Evolutionary conservation across 2,329 filamentous ascomycete species (phyloP).

Genomic region (Metarhizium anisopliae): DNA sequence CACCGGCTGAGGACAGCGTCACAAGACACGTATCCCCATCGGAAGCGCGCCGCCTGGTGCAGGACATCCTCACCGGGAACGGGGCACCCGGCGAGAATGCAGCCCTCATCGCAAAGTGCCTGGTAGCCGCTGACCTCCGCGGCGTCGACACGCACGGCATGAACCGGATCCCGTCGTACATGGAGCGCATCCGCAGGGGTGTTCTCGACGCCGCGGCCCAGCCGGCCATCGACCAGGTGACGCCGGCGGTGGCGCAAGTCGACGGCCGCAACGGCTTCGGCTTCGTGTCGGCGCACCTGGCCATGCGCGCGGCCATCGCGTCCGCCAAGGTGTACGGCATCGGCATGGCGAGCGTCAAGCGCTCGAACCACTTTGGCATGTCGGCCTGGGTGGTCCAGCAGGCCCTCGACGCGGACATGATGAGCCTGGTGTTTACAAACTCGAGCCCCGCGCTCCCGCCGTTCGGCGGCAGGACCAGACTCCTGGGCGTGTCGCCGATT

Average conservation of each 20-base stretch:
- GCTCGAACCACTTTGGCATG: constrained; percentile 81
- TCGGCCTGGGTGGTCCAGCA: constrained; percentile 71
- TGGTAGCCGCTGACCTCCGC: constrained; percentile 66
- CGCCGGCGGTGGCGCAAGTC: constrained; percentile 62
- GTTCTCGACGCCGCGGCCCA: constrained; percentile 53
- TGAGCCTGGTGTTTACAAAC: constrained; percentile 64
- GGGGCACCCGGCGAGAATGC: constrained; percentile 52
- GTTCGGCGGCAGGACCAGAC: constrained; percentile 58
- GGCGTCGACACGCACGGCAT: constrained; percentile 72
- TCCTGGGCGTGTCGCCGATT: constrained; percentile 67
- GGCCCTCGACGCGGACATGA: constrained; percentile 62
- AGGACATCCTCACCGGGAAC: constrained; percentile 49
- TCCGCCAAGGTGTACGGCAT: constrained; percentile 60
- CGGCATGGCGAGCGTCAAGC: constrained; percentile 66
- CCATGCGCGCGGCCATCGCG: constrained; percentile 58
- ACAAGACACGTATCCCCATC: constrained; percentile 15
- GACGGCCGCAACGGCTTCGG: constrained; percentile 66
- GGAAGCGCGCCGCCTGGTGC: constrained; percentile 38
- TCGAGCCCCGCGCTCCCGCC: constrained; percentile 63
- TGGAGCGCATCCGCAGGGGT: constrained; percentile 61
- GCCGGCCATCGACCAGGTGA: constrained; percentile 52
- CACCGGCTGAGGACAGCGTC: background rate
- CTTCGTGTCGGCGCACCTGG: constrained; percentile 58
- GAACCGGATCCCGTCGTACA: constrained; percentile 70
- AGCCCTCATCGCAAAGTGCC: constrained; percentile 52